Conservation (phyloP, 352 stramenopile genomes). For the Pythium folliculosum region DNA sequence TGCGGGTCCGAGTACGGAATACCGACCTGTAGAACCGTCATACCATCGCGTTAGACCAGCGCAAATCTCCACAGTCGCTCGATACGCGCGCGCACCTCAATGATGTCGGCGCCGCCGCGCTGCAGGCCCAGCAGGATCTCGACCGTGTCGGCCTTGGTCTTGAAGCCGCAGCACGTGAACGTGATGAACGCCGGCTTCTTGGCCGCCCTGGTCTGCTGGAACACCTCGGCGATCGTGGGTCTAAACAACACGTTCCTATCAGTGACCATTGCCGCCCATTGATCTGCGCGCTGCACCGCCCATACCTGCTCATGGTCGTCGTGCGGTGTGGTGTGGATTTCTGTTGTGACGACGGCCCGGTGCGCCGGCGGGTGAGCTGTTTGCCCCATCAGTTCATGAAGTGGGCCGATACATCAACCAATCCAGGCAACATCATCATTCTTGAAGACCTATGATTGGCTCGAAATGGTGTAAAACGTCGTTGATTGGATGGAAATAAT, state of each 20-base stretch:
- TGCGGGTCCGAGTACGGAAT: slow-evolving; percentile 99
- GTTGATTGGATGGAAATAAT: slow-evolving; percentile 27
- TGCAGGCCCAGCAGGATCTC: slow-evolving; percentile 96
- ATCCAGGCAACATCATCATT: slow-evolving; percentile 30
- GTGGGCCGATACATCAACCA: slow-evolving; percentile 27
- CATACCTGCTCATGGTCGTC: slow-evolving; percentile 37
- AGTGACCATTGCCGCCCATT: too few relatives aligned
- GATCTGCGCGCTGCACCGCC: too few relatives aligned
- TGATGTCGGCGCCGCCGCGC: slow-evolving; percentile 95
- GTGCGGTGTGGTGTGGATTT: slow-evolving; percentile 6
- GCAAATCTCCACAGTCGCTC: too few relatives aligned
- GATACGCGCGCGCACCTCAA: slow-evolving; percentile 71
- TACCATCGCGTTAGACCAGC: background rate
- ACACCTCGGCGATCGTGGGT: slow-evolving; percentile 66
- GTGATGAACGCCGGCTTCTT: slow-evolving; percentile 93
- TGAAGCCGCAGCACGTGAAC: slow-evolving; percentile 97
- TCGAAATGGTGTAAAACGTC: slow-evolving; percentile 4
- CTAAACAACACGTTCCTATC: slow-evolving; percentile 19
- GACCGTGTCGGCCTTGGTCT: slow-evolving; percentile 93
- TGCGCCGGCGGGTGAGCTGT: slow-evolving; percentile 21
- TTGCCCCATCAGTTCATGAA: slow-evolving; percentile 20
- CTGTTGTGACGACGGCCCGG: too few relatives aligned
- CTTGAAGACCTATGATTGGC: slow-evolving; percentile 19
- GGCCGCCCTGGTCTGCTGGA: slow-evolving; percentile 67
- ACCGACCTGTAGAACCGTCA: slow-evolving; percentile 69